Base-by-base conservation (phyloP, 2,329 filamentous ascomycete genomes). In the Colletotrichum graminicola region DNA sequence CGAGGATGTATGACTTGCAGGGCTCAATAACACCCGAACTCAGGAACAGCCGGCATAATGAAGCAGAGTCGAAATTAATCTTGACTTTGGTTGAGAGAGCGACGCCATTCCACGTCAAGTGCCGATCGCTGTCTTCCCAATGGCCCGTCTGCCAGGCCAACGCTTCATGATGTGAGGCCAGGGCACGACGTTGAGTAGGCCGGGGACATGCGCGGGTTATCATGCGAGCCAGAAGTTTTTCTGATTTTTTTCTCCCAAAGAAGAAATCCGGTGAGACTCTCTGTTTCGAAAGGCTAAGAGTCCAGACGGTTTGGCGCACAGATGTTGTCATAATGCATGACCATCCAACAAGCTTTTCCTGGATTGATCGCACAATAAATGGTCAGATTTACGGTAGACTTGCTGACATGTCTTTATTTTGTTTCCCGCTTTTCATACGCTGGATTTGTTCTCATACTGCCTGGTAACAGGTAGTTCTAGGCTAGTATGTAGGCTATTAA, bases 11-110 rank as follows among this genome's bases (percentile, higher is more conserved):
- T 7, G 49, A 47, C 43, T 60, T 63, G 54, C 59, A 60, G 32
- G 45, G 60, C 54, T 54, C 45, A 43, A 63, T 67, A n/a, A 51
- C n/a, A 51, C 59, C 65, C 43, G 59, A 63, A 52, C 16, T 49
- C 14, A 60, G 54, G 54, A 11, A 59, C n/a, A 21, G 59, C 39
- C 47, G 65, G 43, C 34, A 34, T 63, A 54, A 60, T 68, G 68
- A 68, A 54, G 68, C 68, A 71, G 32, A 71, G 68, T 71, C 68
- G 68, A 68, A 65, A 71, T 65, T 65, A 65, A 65, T 26, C 54
- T 55, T 26, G 47, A 60, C 49, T 51, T 57, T 47, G 60, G 45
- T 68, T 5, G 16, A 2, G 68, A 47, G 36, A 47, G 47, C 23
- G 57, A 26, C 26, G 49, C 57, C 26, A 8, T 45, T 45, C 16